Conservation (phyloP, 2,329 filamentous ascomycete genomes). For the Phyllosticta paracitricarpa region DNA sequence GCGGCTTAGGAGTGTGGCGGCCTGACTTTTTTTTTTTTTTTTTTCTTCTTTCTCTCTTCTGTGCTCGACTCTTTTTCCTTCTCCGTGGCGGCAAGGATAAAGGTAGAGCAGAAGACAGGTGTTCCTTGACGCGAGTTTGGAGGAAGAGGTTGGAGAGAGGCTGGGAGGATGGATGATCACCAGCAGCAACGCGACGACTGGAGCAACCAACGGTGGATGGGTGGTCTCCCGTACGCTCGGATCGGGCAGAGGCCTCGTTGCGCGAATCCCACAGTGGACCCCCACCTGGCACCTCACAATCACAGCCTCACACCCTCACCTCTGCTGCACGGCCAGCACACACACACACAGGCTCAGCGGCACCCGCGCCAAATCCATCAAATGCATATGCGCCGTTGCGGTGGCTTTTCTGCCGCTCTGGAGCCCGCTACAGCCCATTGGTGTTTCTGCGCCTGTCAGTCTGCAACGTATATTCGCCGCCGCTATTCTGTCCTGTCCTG, state of each 20-base stretch:
- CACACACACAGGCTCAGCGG: background rate
- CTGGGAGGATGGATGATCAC: background rate
- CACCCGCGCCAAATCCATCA: background rate
- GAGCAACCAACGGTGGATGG: background rate
- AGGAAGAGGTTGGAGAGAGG: background rate
- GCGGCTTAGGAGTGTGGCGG: background rate
- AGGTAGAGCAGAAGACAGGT: background rate
- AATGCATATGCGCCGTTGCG: background rate
- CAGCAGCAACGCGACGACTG: background rate
- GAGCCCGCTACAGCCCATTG: background rate
- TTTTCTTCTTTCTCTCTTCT: background rate
- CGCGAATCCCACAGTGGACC: background rate
- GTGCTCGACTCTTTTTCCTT: too few species aligned
- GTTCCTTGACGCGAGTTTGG: background rate
- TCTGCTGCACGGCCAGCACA: background rate
- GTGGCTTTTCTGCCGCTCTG: background rate
- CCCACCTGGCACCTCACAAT: too few species aligned
- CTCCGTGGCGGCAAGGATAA: background rate
- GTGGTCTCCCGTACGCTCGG: background rate
- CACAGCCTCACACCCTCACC: background rate
- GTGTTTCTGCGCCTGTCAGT: background rate
- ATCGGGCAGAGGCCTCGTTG: background rate
- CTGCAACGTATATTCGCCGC: background rate
- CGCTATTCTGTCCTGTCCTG: background rate
- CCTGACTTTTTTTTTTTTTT: background rate